Percentiles rank a stretch among this genome's conserved stretches.
Conservation (phyloP, 179 eudicot genomes). For the Silene vulgaris region DNA sequence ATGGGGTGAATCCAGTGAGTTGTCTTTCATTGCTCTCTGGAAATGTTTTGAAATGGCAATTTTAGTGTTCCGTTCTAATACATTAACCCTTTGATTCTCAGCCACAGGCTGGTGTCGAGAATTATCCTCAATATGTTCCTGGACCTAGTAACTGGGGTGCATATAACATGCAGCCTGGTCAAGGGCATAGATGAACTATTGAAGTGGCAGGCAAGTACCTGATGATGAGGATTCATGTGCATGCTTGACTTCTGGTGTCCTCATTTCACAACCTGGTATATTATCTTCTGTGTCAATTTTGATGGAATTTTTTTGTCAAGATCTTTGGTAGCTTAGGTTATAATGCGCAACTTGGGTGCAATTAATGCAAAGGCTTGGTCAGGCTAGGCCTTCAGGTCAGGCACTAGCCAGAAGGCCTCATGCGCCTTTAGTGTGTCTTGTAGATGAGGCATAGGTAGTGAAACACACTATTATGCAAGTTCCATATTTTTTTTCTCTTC, state of each 20-base stretch:
- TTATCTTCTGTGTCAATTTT: constrained; percentile 25
- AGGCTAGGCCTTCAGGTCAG: neutral
- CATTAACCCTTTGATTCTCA: constrained; percentile 19
- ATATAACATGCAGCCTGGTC: constrained; percentile 62
- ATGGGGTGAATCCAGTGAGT: constrained; percentile 62
- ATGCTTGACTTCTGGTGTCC: constrained; percentile 28
- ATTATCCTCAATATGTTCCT: constrained; percentile 64
- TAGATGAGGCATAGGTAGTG: too few relatives aligned
- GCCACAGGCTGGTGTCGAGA: constrained; percentile 62
- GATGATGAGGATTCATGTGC: constrained; percentile 22
- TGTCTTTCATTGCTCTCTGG: constrained; percentile 3
- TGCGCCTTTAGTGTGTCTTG: neutral
- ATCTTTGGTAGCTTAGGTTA: neutral
- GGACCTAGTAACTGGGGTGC: constrained; percentile 74
- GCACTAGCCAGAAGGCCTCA: neutral
- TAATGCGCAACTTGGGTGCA: too few relatives aligned
- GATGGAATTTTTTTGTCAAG: constrained; percentile 19
- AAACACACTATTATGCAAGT: too few relatives aligned
- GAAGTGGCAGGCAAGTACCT: constrained; percentile 20
- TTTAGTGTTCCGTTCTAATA: neutral
- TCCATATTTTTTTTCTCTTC: too few relatives aligned
- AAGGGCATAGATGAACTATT: constrained; percentile 59
- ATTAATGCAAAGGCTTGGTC: constrained; percentile 14
- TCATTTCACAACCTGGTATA: constrained; percentile 31
- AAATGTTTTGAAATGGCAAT: neutral